Evolutionary conservation across 345 rosid species (phyloP), one percentile per base, ranked within the genome.

Genomic region (Raphanus raphanistrum): DNA sequence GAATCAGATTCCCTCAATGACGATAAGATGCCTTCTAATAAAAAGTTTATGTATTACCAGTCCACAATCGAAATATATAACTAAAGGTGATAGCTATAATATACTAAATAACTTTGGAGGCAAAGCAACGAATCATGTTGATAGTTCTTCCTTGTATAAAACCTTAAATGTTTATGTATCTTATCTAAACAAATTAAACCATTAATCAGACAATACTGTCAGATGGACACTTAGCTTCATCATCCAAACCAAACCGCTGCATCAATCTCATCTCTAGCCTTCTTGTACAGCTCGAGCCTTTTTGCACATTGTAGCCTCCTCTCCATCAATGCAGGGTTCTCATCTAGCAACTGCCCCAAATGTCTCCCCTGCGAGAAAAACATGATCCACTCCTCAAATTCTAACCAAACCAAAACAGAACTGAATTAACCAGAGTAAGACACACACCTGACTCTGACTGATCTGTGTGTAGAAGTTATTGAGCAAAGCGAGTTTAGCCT

Each of bases 181-280:
- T 31, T 31, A 31, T 31, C 66, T 31, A n/a, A 61, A 29, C 38
- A 13, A 13, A 66, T 38, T 10, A 35, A 61, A 31, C 38, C 38
- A 32, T 59, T 43, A 69, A 76, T 16, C 74, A 75, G 45, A 38
- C 11, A 25, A 62, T 2, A n/a, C 21, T 21, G 12, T 74, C 33
- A 62, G 13, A 66, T 0, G 7, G 17, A 69, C 32, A 33, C 31
- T 54, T 52, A 69, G 27, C 10, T 76, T 54, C 28, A 1, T 81
- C 72, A 77, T 70, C 86, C 66, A 8, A 62, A 70, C 82, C 82
- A 76, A 32, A 76, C 83, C 36, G 74, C 92, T 1, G 95, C 89
- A 76, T 88, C 95, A 4, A 90, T 83, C 80, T 90, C 95, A 58
- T 90, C 92, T 77, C 89, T 84, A 4, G 90, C 92, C 8, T 90